These are phyloP conservation scores for Talaromyces nanjingensis DNA, from an alignment of 495 filamentous ascomycete species.

Conservation along the genomic window DNA sequence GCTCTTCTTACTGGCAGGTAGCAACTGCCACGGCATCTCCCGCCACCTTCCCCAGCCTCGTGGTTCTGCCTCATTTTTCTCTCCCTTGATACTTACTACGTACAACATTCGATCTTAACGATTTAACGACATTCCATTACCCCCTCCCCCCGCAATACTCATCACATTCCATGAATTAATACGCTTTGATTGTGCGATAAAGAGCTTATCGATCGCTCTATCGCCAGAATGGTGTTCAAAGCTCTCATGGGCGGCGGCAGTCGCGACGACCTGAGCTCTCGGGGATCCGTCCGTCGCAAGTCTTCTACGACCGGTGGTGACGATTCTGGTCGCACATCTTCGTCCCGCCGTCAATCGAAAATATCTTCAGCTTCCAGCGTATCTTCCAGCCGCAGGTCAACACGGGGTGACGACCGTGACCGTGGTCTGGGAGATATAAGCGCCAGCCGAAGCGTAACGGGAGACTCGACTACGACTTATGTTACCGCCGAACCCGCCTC, in stretches of 20 bases:
- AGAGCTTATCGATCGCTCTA: conserved; percentile 12
- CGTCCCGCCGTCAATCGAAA: conserved; percentile 6
- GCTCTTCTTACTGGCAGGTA: background rate
- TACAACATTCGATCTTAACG: background rate
- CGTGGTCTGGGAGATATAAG: conserved; percentile 37
- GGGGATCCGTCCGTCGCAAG: conserved; percentile 27
- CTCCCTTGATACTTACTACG: background rate
- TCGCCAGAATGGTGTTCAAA: conserved; percentile 36
- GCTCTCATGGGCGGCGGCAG: conserved; percentile 35
- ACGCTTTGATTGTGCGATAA: conserved; percentile 9
- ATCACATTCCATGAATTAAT: conserved; percentile 9
- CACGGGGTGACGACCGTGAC: conserved; percentile 50
- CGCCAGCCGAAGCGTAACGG: conserved; percentile 32
- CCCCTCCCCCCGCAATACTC: background rate
- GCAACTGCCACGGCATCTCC: background rate
- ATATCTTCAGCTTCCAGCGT: conserved; percentile 16
- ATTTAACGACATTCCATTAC: background rate
- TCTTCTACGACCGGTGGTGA: conserved; percentile 6
- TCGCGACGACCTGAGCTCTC: conserved; percentile 8
- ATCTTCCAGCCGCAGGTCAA: conserved; percentile 40
- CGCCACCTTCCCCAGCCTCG: conserved; percentile 12
- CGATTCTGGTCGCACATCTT: conserved; percentile 17
- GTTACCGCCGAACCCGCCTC: conserved; percentile 43
- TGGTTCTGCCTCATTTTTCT: conserved; percentile 3
- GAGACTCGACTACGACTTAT: conserved; percentile 45